A percentile compares a stretch with the other conserved stretches of the same genome.
These are phyloP conservation scores for Phytophthora megakarya DNA, from an alignment of 352 stramenopile genomes.

Conservation along the genomic window DNA sequence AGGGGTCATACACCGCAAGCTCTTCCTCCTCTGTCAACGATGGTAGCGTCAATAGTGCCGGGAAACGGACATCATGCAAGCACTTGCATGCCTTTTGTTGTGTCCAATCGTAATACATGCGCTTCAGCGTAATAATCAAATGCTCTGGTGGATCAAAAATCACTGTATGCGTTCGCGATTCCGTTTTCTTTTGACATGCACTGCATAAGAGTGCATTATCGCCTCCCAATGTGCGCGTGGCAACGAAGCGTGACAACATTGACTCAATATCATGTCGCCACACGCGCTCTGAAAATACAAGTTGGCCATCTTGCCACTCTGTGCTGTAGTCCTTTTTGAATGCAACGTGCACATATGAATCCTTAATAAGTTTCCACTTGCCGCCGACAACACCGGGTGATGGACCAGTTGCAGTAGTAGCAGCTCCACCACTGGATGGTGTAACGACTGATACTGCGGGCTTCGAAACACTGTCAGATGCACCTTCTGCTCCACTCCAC, in stretches of 20 bases:
- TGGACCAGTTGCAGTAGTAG: slow-evolving; percentile 11
- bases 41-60: slow-evolving; percentile 69
- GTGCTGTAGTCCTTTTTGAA: slow-evolving; percentile 92
- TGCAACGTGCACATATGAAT: slow-evolving; percentile 83
- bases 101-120: slow-evolving; percentile 91
- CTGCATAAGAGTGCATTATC: slow-evolving; percentile 82
- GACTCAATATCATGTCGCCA: slow-evolving; percentile 84
- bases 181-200: slow-evolving; percentile 74
- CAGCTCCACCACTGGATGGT: slow-evolving; percentile 13
- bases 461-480: slow-evolving; percentile 21
- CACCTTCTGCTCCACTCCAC: slow-evolving; percentile 67
- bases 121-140: slow-evolving; percentile 88
- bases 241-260: slow-evolving; percentile 82
- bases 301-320: slow-evolving; percentile 78
- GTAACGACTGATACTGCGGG: slow-evolving; percentile 24
- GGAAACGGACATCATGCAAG: slow-evolving; percentile 83
- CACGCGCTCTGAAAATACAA: slow-evolving; percentile 85
- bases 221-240: slow-evolving; percentile 76
- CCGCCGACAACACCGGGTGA: slow-evolving; percentile 32
- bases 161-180: slow-evolving; percentile 82
- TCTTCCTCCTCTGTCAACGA: slow-evolving; percentile 66
- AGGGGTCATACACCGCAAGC: slow-evolving; percentile 27
- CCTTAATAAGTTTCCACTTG: slow-evolving; percentile 81
- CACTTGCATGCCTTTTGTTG: slow-evolving; percentile 89
- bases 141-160: slow-evolving; percentile 80